These are phyloP conservation scores for Dactylellina sp. DNA, from an alignment of 2,329 filamentous ascomycete genomes.

Conservation along the genomic window DNA sequence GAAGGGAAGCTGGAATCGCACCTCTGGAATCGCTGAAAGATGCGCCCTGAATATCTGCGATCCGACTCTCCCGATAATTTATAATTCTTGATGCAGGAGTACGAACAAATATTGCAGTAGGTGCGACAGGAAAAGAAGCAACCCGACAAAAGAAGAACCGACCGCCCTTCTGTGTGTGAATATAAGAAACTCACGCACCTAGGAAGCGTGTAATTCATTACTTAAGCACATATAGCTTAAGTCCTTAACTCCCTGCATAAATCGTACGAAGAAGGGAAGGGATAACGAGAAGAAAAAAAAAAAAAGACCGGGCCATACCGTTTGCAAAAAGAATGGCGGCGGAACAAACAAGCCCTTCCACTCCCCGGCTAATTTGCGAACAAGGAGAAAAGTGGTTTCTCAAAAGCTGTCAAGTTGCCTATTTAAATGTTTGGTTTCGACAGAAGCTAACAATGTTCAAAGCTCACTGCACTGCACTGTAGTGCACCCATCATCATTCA, in stretches of 20 bases:
- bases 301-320: neutral
- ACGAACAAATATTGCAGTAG: constrained; percentile 20
- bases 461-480: no score
- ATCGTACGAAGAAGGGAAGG: constrained; percentile 46
- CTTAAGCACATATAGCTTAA: constrained; percentile 52
- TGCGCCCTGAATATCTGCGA: constrained; percentile 35
- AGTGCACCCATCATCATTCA: neutral
- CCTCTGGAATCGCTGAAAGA: constrained; percentile 35
- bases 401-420: constrained; percentile 1
- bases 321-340: constrained; percentile 1
- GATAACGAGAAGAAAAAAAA: constrained; percentile 15
- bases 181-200: constrained; percentile 32
- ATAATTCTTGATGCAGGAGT: constrained; percentile 35
- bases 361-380: constrained; percentile 40
- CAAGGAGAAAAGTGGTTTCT: neutral
- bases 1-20: constrained; percentile 43
- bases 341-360: constrained; percentile 31
- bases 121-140: constrained; percentile 50
- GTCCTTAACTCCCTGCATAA: constrained; percentile 49
- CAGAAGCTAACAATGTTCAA: constrained; percentile 9
- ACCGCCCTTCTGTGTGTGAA: constrained; percentile 40
- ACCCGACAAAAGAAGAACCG: constrained; percentile 48
- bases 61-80: constrained; percentile 49
- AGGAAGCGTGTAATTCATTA: constrained; percentile 38
- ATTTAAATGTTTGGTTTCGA: neutral